These are phyloP conservation scores for Auriculariales sp. DNA, from an alignment of 768 basidiomycete species.

Conservation along the genomic window DNA sequence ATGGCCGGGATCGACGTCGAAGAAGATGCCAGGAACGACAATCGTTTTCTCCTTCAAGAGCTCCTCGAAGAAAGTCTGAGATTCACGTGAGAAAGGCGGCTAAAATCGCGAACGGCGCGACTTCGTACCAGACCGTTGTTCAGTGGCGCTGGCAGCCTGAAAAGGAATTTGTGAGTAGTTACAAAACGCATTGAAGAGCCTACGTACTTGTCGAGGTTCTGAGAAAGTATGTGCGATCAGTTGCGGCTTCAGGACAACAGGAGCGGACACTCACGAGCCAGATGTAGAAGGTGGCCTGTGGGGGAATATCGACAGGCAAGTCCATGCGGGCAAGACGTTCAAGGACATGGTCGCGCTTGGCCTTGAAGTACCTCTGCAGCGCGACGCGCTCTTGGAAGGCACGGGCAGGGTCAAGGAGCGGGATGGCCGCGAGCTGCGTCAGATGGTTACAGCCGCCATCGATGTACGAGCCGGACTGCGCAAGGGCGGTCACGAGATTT, in stretches of 20 bases:
- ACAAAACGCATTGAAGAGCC: too few species aligned
- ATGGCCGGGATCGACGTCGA: slow-evolving; percentile 28
- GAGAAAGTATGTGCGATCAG: too few species aligned
- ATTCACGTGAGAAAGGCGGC: neutral
- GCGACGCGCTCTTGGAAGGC: slow-evolving; percentile 65
- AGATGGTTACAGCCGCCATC: slow-evolving; percentile 93
- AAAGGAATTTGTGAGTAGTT: too few species aligned
- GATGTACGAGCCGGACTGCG: slow-evolving; percentile 76
- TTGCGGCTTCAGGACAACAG: too few species aligned
- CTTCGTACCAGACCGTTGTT: slow-evolving; percentile 68
- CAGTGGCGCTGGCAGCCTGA: slow-evolving; percentile 61
- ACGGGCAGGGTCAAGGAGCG: slow-evolving; percentile 56
- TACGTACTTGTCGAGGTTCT: too few species aligned
- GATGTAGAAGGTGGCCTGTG: slow-evolving; percentile 80
- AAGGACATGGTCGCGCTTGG: slow-evolving; percentile 83
- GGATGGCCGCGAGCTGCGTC: slow-evolving; percentile 81
- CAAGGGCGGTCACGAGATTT: slow-evolving; percentile 74
- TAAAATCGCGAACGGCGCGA: neutral
- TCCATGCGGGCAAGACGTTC: slow-evolving; percentile 63
- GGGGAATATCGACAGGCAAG: slow-evolving; percentile 63
- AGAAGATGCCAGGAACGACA: slow-evolving; percentile 62
- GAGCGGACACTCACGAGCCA: too few species aligned
- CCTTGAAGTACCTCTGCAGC: slow-evolving; percentile 81
- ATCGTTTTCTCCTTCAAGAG: slow-evolving; percentile 82
- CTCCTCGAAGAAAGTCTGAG: slow-evolving; percentile 84